Conservation (phyloP, 2,329 filamentous ascomycete genomes). For the Fusarium sterilihyphosum region DNA sequence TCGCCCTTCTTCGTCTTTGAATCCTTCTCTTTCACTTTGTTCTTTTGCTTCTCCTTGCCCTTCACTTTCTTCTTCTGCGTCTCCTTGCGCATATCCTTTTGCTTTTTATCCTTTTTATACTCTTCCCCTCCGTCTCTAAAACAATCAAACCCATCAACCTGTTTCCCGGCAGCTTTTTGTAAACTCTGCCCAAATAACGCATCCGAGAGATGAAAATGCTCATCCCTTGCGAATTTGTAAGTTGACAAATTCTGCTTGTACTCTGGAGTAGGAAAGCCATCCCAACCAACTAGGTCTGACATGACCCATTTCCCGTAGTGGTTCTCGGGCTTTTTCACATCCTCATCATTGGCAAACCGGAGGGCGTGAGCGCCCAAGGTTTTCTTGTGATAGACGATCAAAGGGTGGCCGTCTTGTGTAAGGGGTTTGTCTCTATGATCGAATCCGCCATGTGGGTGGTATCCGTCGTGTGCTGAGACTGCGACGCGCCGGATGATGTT, state of each 20-base stretch:
- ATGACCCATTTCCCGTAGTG: not conserved
- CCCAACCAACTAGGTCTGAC: not conserved
- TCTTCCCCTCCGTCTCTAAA: not conserved
- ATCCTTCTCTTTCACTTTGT: not conserved
- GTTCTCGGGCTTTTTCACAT: not conserved
- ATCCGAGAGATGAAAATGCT: not conserved
- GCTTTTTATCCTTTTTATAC: not conserved
- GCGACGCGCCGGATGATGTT: not conserved
- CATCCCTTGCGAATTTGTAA: not conserved
- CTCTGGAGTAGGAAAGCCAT: not conserved
- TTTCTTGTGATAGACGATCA: not conserved
- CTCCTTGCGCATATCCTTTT: not conserved
- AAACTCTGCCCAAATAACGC: not conserved
- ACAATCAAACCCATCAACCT: not conserved
- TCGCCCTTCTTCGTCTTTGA: not conserved
- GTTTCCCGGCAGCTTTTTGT: not conserved
- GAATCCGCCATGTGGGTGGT: no score
- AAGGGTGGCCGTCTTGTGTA: not conserved
- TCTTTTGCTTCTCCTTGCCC: fast-evolving
- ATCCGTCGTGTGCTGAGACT: not conserved
- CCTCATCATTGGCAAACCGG: fast-evolving
- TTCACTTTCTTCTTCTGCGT: not conserved
- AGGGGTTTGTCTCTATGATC: not conserved
- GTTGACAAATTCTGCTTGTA: not conserved
- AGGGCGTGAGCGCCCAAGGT: not conserved